Evolutionary conservation across 345 rosid species (phyloP), one percentile per base, ranked within the genome.

Genomic region (Dovyalis caffra): DNA sequence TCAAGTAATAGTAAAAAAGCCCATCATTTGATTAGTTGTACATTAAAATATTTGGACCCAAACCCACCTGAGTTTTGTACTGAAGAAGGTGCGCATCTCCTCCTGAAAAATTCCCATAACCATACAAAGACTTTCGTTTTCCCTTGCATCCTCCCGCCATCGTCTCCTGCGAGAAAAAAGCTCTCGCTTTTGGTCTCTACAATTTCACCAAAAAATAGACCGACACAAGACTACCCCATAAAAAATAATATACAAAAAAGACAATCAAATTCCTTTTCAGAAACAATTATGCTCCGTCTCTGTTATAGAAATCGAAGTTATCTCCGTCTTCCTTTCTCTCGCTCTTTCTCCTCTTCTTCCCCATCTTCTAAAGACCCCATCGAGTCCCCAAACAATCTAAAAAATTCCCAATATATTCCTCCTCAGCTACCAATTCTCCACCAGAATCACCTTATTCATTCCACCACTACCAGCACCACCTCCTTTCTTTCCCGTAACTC

Each of bases 271-370:
- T 51, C 8, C 8, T 23, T 51, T 7, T 6, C 57, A 2, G 10
- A 11, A 29, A 67, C 23, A 72, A 74, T 45, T 60, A 89, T 91
- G 93, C 82, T 89, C 67, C 94, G 84, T 77, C 84, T 79, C 73
- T 81, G 87, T 64, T 75, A 76, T 69, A 76, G 81, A 76, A 78
- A 67, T 77, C 87, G 87, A 71, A 86, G 86, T 63, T 77, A 72
- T 69, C 74, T 53, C 64, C 84, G 75, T 69, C 79, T 77, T 49
- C 84, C 81, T 32, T 88, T 83, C 66, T 23, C 74, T 71, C 76
- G 74, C 79, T 82, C 77, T 43, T 71, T 78, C 62, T 87, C 81
- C 68, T 77, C 86, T 53, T 83, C 90, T 15, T 72, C 90, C 33
- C 69, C 81, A 18, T 70, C 88, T 29, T 72, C 77, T n/a, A 75